These are phyloP conservation scores for Blastobotrys capitulatus DNA, from an alignment of 1,139 yeast species.

Conservation along the genomic window DNA sequence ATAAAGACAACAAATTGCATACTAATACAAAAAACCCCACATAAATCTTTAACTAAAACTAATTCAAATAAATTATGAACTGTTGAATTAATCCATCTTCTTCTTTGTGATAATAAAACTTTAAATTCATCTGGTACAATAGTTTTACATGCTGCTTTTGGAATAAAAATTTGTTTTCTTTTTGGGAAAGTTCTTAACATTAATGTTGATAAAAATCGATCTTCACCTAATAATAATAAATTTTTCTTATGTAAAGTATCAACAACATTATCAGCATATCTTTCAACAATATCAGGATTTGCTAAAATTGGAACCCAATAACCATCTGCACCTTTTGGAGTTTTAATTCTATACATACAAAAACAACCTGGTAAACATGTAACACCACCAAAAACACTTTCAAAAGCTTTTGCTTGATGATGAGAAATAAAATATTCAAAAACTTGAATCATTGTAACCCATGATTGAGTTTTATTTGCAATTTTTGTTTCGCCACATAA, in stretches of 20 bases:
- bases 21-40: slow-evolving; percentile 36
- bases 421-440: slow-evolving; percentile 37
- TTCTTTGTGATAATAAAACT: slow-evolving; percentile 34
- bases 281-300: slow-evolving; percentile 32
- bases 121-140: slow-evolving; percentile 31
- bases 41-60: slow-evolving; percentile 30
- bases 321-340: slow-evolving; percentile 46
- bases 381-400: slow-evolving; percentile 35
- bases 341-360: slow-evolving; percentile 36
- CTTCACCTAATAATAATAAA: slow-evolving; percentile 34
- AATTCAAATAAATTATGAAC: slow-evolving; percentile 35
- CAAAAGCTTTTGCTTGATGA: slow-evolving; percentile 35
- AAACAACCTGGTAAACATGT: slow-evolving; percentile 38
- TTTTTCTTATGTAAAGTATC: slow-evolving; percentile 34
- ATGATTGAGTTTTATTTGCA: slow-evolving; percentile 31
- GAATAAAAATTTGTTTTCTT: slow-evolving; percentile 32
- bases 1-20: slow-evolving; percentile 35
- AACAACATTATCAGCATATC: slow-evolving; percentile 32
- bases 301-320: slow-evolving; percentile 71
- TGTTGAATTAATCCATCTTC: slow-evolving; percentile 38
- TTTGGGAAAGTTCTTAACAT: slow-evolving; percentile 34
- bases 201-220: slow-evolving; percentile 33
- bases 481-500: slow-evolving; percentile 35
- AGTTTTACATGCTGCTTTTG: slow-evolving; percentile 33
- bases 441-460: slow-evolving; percentile 37